phyloP scores from a whole-genome alignment of 768 basidiomycete species.

The Mycena venus region DNA sequence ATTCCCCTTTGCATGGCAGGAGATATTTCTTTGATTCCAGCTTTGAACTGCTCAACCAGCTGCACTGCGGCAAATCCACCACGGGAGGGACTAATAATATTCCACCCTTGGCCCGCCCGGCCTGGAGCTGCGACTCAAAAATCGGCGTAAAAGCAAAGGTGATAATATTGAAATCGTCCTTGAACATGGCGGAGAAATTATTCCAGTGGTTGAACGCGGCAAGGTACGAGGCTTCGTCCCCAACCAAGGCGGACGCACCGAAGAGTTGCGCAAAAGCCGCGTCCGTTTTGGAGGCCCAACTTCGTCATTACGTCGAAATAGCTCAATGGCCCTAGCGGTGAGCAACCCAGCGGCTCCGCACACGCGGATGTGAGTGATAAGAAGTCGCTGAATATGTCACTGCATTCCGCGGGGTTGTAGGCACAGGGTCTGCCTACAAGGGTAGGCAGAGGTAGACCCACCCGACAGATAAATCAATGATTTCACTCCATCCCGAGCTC shows the following conservation, averaged over 20 bases:
- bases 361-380: constrained; percentile 48
- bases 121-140: constrained; percentile 43
- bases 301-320: constrained; percentile 51
- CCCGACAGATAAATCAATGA: too few species aligned
- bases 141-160: constrained; percentile 56
- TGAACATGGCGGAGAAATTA: constrained; percentile 43
- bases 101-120: constrained; percentile 27
- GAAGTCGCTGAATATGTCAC: constrained; percentile 51
- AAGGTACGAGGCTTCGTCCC: constrained; percentile 43
- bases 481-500: too few species aligned
- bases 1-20: constrained; percentile 41
- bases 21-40: constrained; percentile 33
- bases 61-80: constrained; percentile 51
- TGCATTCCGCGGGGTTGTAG: too few species aligned
- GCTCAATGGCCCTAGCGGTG: too few species aligned
- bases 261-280: constrained; percentile 51
- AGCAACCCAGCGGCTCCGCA: constrained; percentile 41
- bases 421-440: too few species aligned
- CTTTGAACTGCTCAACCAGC: constrained; percentile 44
- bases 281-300: constrained; percentile 43
- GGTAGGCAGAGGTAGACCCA: too few species aligned
- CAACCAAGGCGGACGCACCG: constrained; percentile 50
- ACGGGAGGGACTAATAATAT: constrained; percentile 52
- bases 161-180: constrained; percentile 39
- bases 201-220: constrained; percentile 50